Base-by-base conservation (phyloP, 768 basidiomycete genomes). In the Boletus barrowsii region DNA sequence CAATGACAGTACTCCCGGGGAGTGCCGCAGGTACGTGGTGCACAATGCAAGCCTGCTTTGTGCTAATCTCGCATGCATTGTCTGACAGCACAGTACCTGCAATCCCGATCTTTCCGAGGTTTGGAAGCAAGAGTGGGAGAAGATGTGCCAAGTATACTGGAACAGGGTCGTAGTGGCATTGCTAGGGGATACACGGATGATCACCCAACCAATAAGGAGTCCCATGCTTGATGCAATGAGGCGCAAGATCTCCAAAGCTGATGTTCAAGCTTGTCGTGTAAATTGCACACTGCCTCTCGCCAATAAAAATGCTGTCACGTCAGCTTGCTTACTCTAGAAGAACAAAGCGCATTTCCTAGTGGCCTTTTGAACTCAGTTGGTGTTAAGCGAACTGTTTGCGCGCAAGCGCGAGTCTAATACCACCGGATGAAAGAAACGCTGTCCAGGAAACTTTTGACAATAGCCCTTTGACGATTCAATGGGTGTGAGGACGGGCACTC, bases 91-190 rank as follows among this genome's bases (percentile, higher is more conserved):
- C 83, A 60, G 63, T 93, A 88, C 71, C 73, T 97, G 17, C 83
- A 87, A 29, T 73, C 74, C 15, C 81, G 94, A 44, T 83, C 81
- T 0, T 98, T 88, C 72, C 82, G 79, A 41, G 96, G 96, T 2
- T 75, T 98, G 24, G 95, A 98, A 54, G 72, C 82, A 20, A 79
- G 88, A 10, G 62, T 86, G 11, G 93, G 91, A 0, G 76, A 89
- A 67, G 91, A 96, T 63, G 80, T 76, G 1, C 94, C 95, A 0
- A 82, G 88, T 57, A 68, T 86, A 39, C 69, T 98, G 54, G 92
- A 97, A 72, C 90, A 96, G 68, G 96, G 96, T 0, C 74, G 93
- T 43, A 89, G 82, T 60, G 96, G 96, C 6, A 87, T 96, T 43
- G 93, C 96, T 37, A 80, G 87, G 57, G 92, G 89, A 10, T 98